Conservation (phyloP, 306 rosid genomes). For the Trifolium dubium region DNA sequence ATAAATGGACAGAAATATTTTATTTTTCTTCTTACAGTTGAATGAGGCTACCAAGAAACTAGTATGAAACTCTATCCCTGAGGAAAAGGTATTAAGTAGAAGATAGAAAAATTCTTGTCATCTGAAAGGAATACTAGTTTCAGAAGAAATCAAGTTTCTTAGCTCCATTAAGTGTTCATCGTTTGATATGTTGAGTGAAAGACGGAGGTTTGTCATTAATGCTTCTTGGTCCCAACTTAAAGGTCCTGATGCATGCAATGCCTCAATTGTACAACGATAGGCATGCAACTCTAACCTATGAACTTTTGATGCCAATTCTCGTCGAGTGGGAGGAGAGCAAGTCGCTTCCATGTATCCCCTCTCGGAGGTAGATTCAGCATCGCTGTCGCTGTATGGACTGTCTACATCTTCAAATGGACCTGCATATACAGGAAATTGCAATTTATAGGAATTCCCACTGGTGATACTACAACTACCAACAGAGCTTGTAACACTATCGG, state of each 20-base stretch:
- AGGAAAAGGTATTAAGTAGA: slow-evolving; percentile 43
- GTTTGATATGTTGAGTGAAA: slow-evolving; percentile 87
- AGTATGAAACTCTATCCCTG: slow-evolving; percentile 53
- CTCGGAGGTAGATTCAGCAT: slow-evolving; percentile 69
- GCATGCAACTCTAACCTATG: slow-evolving; percentile 97
- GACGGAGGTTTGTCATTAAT: slow-evolving; percentile 93
- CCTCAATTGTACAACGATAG: slow-evolving; percentile 93
- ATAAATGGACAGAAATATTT: slow-evolving; percentile 49
- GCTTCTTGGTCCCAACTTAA: slow-evolving; percentile 97
- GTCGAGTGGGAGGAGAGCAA: slow-evolving; percentile 53
- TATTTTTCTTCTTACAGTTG: slow-evolving; percentile 74
- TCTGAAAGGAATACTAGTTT: slow-evolving; percentile 67
- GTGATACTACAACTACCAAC: slow-evolving; percentile 89
- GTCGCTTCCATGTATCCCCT: slow-evolving; percentile 55
- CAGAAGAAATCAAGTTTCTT: slow-evolving; percentile 81
- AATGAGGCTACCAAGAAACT: slow-evolving; percentile 51
- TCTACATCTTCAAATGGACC: slow-evolving; percentile 61
- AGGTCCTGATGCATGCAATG: slow-evolving; percentile 94
- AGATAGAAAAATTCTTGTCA: slow-evolving; percentile 56
- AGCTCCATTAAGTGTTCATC: slow-evolving; percentile 93
- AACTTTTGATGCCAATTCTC: slow-evolving; percentile 72
- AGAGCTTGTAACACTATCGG: slow-evolving; percentile 64
- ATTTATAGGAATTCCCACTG: slow-evolving; percentile 53
- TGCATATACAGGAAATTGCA: slow-evolving; percentile 54
- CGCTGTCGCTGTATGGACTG: slow-evolving; percentile 59